These are phyloP conservation scores for Naganishia sp. DNA, from an alignment of 1,284 basidiomycete species.

Conservation along the genomic window DNA sequence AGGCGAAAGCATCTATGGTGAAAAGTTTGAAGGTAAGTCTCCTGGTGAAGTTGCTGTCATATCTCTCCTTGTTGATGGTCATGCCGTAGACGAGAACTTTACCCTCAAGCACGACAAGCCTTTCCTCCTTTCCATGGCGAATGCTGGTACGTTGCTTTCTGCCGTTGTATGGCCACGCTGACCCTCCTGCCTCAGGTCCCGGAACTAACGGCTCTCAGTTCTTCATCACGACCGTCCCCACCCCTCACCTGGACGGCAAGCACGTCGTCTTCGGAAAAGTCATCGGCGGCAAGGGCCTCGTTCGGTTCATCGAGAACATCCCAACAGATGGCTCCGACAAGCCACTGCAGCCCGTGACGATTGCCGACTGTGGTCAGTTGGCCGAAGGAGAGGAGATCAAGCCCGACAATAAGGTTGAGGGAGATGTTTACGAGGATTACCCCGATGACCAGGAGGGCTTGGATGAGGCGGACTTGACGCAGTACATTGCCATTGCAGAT, in stretches of 20 bases:
- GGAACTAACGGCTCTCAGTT: slow-evolving; percentile 64
- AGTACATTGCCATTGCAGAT: slow-evolving; percentile 53
- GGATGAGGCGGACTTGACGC: slow-evolving; percentile 53
- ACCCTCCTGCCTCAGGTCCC: slow-evolving; percentile 4
- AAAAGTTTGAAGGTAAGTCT: slow-evolving; percentile 61
- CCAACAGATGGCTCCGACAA: slow-evolving; percentile 61
- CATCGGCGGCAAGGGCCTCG: slow-evolving; percentile 64
- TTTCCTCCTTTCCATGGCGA: slow-evolving; percentile 91
- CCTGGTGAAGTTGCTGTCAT: neutral
- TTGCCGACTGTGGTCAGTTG: slow-evolving; percentile 60
- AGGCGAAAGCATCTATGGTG: slow-evolving; percentile 88
- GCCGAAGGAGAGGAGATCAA: slow-evolving; percentile 44
- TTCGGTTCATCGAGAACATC: slow-evolving; percentile 65
- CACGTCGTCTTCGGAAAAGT: slow-evolving; percentile 80
- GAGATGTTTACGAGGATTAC: slow-evolving; percentile 52
- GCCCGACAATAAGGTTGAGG: slow-evolving; percentile 37
- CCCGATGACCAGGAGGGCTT: slow-evolving; percentile 53
- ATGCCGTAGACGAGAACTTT: slow-evolving; percentile 77
- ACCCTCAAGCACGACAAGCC: slow-evolving; percentile 72
- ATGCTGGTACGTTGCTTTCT: slow-evolving; percentile 51
- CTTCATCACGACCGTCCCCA: slow-evolving; percentile 51
- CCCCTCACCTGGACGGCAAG: slow-evolving; percentile 63
- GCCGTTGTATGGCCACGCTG: slow-evolving; percentile 50
- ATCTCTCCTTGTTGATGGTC: neutral
- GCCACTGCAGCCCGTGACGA: slow-evolving; percentile 58